Evolutionary conservation across 176 grass and related monocot genomes (phyloP), one percentile per base, ranked within the genome.

Genomic region (Microstegium vimineum): DNA sequence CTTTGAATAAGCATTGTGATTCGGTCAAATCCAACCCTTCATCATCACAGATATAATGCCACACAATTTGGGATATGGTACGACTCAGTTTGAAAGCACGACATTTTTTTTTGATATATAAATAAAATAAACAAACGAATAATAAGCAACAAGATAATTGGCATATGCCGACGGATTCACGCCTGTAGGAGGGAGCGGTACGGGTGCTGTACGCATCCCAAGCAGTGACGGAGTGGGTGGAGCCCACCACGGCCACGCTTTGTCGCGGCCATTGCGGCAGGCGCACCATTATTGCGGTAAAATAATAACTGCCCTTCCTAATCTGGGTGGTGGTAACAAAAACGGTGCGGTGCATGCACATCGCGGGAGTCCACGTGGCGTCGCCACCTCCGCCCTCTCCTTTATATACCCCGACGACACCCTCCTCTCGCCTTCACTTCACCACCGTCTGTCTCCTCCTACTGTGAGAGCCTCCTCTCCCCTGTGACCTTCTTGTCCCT

Each of bases 241-340:
- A 36, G 1, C 69, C 69, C 69, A 28, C 69, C 69, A 17, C 69
- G 40, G 68, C 41, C 69, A 27, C 6, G 40, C 69, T 30, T 71
- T 72, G 69, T 47, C 69, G 25, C 41, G 69, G 69, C 41, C 69
- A 27, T 31, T 72, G 69, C 69, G 69, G 69, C 69, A 46, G 69
- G 25, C 40, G 38, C 68, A 38, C 68, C 68, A 71, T 71, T 43
- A 71, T 71, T 11, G 25, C 9, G n/a, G 2, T 56, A n/a, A n/a
- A n/a, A n/a, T n/a, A n/a, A n/a, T n/a, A 56, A 27, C 27, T 1
- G 9, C 9, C 71, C 30, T 4, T 16, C n/a, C 4, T 27, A 6
- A 8, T 46, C 51, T 54, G 18, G 51, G 49, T 20, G 17, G 17
- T 51, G 36, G 36, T 37, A 46, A 16, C 13, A 46, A 46, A 16